A percentile compares a stretch with the other conserved stretches of the same genome.
Evolutionary conservation across 164 flowering plant genomes (phyloP).

Genomic region (Euptelea pleiosperma): DNA sequence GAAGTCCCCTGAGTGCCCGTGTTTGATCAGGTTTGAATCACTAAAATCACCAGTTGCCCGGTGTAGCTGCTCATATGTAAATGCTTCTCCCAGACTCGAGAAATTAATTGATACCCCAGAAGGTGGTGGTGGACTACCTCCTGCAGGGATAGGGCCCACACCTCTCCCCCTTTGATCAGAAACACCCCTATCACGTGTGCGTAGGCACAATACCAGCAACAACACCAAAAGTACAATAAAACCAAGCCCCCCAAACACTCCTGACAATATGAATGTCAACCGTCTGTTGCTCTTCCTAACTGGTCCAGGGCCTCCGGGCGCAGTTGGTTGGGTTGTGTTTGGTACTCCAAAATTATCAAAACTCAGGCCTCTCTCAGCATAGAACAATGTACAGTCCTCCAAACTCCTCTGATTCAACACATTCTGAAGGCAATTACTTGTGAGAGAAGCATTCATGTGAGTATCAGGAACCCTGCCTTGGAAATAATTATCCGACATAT

Average conservation of each 20-base stretch:
- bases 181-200: constrained; percentile 29
- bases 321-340: constrained; percentile 31
- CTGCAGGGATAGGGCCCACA: constrained; percentile 49
- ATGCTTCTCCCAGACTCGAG: constrained; percentile 61
- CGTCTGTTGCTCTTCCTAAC: constrained; percentile 31
- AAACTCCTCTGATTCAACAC: constrained; percentile 51
- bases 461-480: constrained; percentile 49
- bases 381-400: constrained; percentile 55
- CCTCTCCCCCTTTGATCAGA: constrained; percentile 47
- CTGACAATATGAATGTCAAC: constrained; percentile 47
- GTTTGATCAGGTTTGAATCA: constrained; percentile 70
- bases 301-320: constrained; percentile 6
- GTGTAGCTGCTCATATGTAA: constrained; percentile 72
- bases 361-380: constrained; percentile 42
- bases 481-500: constrained; percentile 65
- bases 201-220: constrained; percentile 33
- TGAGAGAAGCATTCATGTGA: constrained; percentile 37
- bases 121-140: constrained; percentile 27
- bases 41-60: constrained; percentile 63
- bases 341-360: constrained; percentile 73
- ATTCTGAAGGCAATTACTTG: constrained; percentile 63
- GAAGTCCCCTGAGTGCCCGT: constrained; percentile 92
- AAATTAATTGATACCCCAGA: constrained; percentile 45
- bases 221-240: constrained; percentile 42
- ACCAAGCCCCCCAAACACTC: constrained; percentile 69